A percentile compares a stretch with the other conserved stretches of the same genome.
Evolutionary conservation across 1,284 basidiomycete genomes (phyloP).

Genomic region (Inonotus hispidus): DNA sequence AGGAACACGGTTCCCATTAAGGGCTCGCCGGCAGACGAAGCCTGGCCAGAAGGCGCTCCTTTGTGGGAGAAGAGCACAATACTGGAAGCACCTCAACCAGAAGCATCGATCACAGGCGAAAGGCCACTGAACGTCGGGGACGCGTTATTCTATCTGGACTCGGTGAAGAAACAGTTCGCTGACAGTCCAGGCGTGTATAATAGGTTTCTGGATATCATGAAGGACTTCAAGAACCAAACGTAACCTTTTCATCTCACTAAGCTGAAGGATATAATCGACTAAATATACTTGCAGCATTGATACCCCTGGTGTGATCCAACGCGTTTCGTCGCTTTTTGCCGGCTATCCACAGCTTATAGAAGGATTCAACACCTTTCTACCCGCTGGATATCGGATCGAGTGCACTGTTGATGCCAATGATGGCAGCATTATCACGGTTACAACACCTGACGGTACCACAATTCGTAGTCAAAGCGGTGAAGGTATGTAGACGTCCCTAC

Average conservation of each 20-base stretch:
- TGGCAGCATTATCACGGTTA: slow-evolving; percentile 76
- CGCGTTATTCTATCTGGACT: slow-evolving; percentile 91
- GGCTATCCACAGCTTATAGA: slow-evolving; percentile 91
- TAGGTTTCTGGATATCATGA: slow-evolving; percentile 96
- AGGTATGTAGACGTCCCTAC: slow-evolving; percentile 29
- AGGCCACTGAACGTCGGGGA: slow-evolving; percentile 73
- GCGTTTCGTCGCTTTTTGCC: slow-evolving; percentile 89
- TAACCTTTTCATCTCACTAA: slow-evolving; percentile 34
- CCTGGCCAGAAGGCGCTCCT: neutral
- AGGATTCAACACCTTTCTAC: slow-evolving; percentile 98
- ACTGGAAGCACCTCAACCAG: neutral
- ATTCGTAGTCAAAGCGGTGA: slow-evolving; percentile 37
- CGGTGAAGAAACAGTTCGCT: slow-evolving; percentile 85
- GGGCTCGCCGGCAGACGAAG: slow-evolving; percentile 2
- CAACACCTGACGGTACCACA: slow-evolving; percentile 72
- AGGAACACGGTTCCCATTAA: neutral
- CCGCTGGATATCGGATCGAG: slow-evolving; percentile 92
- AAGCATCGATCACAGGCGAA: neutral
- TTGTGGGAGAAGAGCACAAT: neutral
- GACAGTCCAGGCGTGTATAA: slow-evolving; percentile 92
- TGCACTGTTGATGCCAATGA: slow-evolving; percentile 54
- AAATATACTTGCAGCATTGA: slow-evolving; percentile 65
- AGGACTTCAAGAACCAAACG: slow-evolving; percentile 93
- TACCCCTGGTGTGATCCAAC: slow-evolving; percentile 94
- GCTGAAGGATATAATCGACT: slow-evolving; percentile 12